Evolutionary conservation across 2,329 filamentous ascomycete genomes (phyloP).

Genomic region (Colletotrichum eleusines): DNA sequence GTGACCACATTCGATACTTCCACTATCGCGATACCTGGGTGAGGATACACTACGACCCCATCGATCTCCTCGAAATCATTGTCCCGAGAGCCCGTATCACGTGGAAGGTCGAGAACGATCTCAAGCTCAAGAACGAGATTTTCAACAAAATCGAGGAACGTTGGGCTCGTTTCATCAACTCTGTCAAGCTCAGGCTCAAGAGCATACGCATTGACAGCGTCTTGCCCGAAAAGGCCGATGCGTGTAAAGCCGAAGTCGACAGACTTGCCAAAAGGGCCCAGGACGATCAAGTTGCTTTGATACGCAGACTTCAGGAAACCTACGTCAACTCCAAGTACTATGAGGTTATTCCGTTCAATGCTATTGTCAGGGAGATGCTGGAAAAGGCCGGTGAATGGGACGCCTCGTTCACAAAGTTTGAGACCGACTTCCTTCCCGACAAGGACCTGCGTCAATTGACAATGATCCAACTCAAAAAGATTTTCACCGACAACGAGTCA

Average conservation of each 20-base stretch:
- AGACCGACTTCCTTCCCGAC: conserved; percentile 93
- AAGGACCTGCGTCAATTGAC: conserved; percentile 95
- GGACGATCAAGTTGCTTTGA: conserved; percentile 81
- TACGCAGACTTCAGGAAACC: conserved; percentile 84
- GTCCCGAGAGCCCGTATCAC: conserved; percentile 91
- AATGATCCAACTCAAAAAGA: conserved; percentile 91
- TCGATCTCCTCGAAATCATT: conserved; percentile 93
- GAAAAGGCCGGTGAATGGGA: conserved; percentile 97
- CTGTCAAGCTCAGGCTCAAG: conserved; percentile 84
- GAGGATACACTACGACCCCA: conserved; percentile 90
- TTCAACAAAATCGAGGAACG: conserved; percentile 85
- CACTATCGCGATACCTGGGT: conserved; percentile 87
- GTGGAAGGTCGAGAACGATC: conserved; percentile 97
- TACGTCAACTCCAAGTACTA: conserved; percentile 97
- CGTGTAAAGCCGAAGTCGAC: conserved; percentile 86
- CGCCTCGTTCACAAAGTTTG: conserved; percentile 88
- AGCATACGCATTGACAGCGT: conserved; percentile 94
- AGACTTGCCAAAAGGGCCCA: conserved; percentile 81
- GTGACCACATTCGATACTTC: conserved; percentile 93
- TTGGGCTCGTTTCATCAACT: conserved; percentile 87
- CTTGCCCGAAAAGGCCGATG: conserved; percentile 85
- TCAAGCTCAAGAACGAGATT: conserved; percentile 92
- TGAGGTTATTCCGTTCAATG: conserved; percentile 94
- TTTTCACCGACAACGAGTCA: conserved; percentile 92
- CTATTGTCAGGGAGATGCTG: conserved; percentile 88